Conservation (phyloP, 441 rosid species). For the Corymbia calophylla region DNA sequence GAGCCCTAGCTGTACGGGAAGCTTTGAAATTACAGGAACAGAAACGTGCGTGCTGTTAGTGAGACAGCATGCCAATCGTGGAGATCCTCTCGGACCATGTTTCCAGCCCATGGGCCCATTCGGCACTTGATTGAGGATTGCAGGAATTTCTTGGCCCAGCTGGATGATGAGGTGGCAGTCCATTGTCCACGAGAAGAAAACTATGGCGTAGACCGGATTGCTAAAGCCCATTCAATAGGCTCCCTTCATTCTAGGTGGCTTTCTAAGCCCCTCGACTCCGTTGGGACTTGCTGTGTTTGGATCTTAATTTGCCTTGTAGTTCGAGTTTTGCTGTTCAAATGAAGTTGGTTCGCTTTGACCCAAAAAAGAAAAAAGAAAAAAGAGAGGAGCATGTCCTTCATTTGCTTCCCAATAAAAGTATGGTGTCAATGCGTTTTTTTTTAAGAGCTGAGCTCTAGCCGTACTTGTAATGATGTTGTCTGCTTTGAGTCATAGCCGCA, state of each 20-base stretch:
- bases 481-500: too few species aligned
- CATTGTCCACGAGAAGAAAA: not conserved
- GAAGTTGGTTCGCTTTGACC: not conserved
- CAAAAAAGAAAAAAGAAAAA: accelerated
- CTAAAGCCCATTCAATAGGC: not conserved
- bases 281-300: not conserved
- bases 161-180: not conserved
- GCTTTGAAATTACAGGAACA: too few species aligned
- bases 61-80: not conserved
- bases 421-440: not conserved
- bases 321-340: not conserved
- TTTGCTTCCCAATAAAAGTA: not conserved
- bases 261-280: not conserved
- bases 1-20: not conserved
- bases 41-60: too few species aligned
- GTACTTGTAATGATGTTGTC: too few species aligned
- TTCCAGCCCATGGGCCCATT: not conserved
- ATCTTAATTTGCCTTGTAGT: not conserved
- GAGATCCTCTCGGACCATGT: not conserved
- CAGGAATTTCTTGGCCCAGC: not conserved
- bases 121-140: not conserved
- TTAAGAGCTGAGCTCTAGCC: too few species aligned
- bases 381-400: not conserved
- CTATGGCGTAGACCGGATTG: not conserved
- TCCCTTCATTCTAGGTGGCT: not conserved